Conservation (phyloP, 2,329 filamentous ascomycete species). For the Botrytis cinerea region DNA sequence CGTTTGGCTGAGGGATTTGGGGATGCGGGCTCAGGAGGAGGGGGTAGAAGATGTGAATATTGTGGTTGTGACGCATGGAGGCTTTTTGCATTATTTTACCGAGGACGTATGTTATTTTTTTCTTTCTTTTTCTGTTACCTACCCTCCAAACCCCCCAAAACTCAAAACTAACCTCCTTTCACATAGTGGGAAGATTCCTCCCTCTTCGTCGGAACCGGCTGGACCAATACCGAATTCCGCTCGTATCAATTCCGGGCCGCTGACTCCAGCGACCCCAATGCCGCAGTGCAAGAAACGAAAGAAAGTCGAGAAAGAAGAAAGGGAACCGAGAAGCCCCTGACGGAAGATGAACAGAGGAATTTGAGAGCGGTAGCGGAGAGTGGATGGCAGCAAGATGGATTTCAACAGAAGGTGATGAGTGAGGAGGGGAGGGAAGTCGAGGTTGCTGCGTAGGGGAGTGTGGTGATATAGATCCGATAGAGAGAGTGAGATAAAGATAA, state of each 20-base stretch:
- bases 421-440: background rate
- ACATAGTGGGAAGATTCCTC: conserved; percentile 49
- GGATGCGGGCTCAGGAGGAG: conserved; percentile 25
- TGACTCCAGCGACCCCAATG: conserved; percentile 27
- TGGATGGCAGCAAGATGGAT: conserved; percentile 18
- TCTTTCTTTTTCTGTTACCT: background rate
- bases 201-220: conserved; percentile 39
- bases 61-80: conserved; percentile 78
- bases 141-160: background rate
- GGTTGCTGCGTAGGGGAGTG: background rate
- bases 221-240: conserved; percentile 40
- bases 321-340: conserved; percentile 33
- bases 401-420: background rate
- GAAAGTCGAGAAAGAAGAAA: conserved; percentile 35
- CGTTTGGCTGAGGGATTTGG: conserved; percentile 54
- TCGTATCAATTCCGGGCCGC: conserved; percentile 35
- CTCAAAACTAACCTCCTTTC: background rate
- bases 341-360: conserved; percentile 37
- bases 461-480: background rate
- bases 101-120: conserved; percentile 60
- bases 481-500: background rate
- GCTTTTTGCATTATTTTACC: conserved; percentile 81
- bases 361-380: conserved; percentile 32
- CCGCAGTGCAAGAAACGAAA: conserved; percentile 33
- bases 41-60: conserved; percentile 60